These are phyloP conservation scores for Amanita inopinata DNA, from an alignment of 768 basidiomycete species.

Conservation along the genomic window DNA sequence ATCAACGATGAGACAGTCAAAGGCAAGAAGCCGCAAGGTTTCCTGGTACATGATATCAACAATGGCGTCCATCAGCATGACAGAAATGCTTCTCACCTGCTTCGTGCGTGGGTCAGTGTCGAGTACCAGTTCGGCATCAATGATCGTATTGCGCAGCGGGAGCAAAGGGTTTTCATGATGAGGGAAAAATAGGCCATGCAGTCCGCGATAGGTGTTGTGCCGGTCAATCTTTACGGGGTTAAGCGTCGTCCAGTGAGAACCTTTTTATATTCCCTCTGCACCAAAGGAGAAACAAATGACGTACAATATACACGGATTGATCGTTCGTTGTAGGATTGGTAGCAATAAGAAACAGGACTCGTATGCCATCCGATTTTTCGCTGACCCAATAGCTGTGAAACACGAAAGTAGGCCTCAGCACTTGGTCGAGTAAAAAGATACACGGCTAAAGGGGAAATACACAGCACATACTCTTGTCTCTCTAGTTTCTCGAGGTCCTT, in stretches of 20 bases:
- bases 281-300: slow-evolving; percentile 17
- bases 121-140: slow-evolving; percentile 92
- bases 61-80: background rate
- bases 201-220: slow-evolving; percentile 74
- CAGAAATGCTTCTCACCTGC: slow-evolving; percentile 35
- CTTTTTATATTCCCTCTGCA: background rate
- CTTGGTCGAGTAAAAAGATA: slow-evolving; percentile 4
- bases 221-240: slow-evolving; percentile 71
- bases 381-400: slow-evolving; percentile 89
- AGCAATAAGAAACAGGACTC: slow-evolving; percentile 77
- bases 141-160: slow-evolving; percentile 67
- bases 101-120: slow-evolving; percentile 76
- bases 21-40: slow-evolving; percentile 74
- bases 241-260: slow-evolving; percentile 1
- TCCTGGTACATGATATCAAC: slow-evolving; percentile 38
- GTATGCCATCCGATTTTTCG: slow-evolving; percentile 95
- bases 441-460: background rate
- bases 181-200: slow-evolving; percentile 80
- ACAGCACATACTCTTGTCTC: slow-evolving; percentile 59
- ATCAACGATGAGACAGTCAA: slow-evolving; percentile 87
- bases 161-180: slow-evolving; percentile 65
- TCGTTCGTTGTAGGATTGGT: slow-evolving; percentile 40
- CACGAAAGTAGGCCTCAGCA: slow-evolving; percentile 1
- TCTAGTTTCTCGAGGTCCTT: slow-evolving; percentile 70
- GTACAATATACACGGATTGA: slow-evolving; percentile 69